Conservation (phyloP, 805 yeast genomes). For the Nakazawaea laoshanensis region DNA sequence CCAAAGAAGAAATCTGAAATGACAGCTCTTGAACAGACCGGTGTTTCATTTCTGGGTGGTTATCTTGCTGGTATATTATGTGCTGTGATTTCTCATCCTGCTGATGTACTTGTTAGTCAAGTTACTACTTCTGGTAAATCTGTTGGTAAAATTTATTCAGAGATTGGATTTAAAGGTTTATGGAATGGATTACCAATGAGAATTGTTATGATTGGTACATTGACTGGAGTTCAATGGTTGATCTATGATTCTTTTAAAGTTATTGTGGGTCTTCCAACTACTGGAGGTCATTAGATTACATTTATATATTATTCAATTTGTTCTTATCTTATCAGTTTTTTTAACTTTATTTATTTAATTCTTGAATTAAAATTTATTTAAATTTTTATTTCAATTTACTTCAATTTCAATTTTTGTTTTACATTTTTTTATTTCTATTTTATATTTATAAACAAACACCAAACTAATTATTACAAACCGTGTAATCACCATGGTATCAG, state of each 20-base stretch:
- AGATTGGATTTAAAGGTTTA: constrained; percentile 83
- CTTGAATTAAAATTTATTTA: too few species aligned
- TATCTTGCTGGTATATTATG: constrained; percentile 96
- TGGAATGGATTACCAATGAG: constrained; percentile 96
- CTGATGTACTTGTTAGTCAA: constrained; percentile 97
- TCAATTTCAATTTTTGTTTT: too few species aligned
- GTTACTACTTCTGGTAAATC: constrained; percentile 67
- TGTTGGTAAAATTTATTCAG: constrained; percentile 61
- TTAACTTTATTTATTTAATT: too few species aligned
- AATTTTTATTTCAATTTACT: too few species aligned
- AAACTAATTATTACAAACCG: too few species aligned
- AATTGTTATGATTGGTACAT: constrained; percentile 94
- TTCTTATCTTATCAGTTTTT: neutral
- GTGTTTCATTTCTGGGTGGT: constrained; percentile 92
- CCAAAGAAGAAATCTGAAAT: constrained; percentile 70
- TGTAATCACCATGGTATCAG: constrained; percentile 12
- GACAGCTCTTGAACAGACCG: constrained; percentile 74
- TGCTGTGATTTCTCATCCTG: constrained; percentile 95
- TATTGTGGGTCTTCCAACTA: constrained; percentile 89
- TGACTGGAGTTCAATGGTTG: constrained; percentile 96
- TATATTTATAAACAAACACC: too few species aligned
- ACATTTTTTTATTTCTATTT: too few species aligned
- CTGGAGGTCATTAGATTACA: constrained; percentile 48
- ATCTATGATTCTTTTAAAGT: constrained; percentile 94
- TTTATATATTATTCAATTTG: neutral